Percentiles rank a stretch among this genome's conserved stretches.
phyloP scores from a whole-genome alignment of 768 basidiomycete species.

The Steccherinum ochraceum region DNA sequence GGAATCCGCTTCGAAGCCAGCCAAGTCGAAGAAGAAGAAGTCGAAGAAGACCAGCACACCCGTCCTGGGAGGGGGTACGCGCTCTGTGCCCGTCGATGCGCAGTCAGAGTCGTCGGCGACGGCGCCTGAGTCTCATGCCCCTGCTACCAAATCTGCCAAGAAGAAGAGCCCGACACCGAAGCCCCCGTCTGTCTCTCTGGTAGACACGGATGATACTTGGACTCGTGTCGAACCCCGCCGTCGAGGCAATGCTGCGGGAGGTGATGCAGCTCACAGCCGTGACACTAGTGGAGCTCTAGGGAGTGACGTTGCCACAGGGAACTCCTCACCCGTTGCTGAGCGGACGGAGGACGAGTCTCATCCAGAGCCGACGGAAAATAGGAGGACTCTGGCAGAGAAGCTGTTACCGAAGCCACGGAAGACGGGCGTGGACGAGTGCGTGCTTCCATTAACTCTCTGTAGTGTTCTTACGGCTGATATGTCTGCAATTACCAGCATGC shows the following conservation, averaged over 20 bases:
- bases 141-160: conserved; percentile 12
- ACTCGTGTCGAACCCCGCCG: conserved; percentile 59
- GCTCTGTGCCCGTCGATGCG: conserved; percentile 9
- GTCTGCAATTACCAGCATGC: conserved; percentile 41
- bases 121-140: conserved; percentile 19
- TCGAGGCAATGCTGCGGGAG: conserved; percentile 14
- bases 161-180: conserved; percentile 28
- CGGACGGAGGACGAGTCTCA: conserved; percentile 24
- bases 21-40: conserved; percentile 40
- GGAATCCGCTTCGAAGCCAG: conserved; percentile 21
- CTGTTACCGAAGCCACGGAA: conserved; percentile 58
- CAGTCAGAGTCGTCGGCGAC: conserved; percentile 23
- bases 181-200: conserved; percentile 14
- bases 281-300: conserved; percentile 22
- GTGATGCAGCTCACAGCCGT: conserved; percentile 4
- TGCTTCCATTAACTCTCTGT: conserved; percentile 10
- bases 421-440: conserved; percentile 68
- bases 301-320: conserved; percentile 42
- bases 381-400: conserved; percentile 52
- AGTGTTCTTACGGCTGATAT: conserved; percentile 6
- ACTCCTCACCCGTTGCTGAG: conserved; percentile 30
- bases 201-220: conserved; percentile 61
- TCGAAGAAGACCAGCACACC: conserved; percentile 17
- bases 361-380: conserved; percentile 11
- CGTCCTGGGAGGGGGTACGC: conserved; percentile 2